Base-by-base conservation (phyloP, 2,329 filamentous ascomycete species). In the Cryphonectria carpinicola region DNA sequence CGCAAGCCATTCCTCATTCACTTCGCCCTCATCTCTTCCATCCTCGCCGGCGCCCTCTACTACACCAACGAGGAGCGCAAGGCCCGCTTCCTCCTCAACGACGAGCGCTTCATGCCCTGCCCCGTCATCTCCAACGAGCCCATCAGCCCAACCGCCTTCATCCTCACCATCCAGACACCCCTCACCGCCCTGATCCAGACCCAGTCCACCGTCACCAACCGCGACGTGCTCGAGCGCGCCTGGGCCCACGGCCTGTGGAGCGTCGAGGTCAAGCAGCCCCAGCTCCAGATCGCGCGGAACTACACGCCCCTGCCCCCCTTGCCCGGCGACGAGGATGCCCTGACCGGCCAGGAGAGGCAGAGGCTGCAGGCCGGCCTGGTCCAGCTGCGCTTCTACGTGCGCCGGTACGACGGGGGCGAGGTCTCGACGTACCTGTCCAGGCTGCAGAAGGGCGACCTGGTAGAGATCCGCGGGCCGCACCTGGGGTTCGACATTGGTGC, bases 191-290 rank as follows among this genome's bases (percentile, higher is more conserved):
- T 52, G 28, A 46, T 65, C 39, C 67, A 58, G 37, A 63, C n/a
- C 28, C 19, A 19, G 5, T 75, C 73, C 1, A 76, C 74, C 0
- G 77, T 35, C 54, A 43, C 25, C 28, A 86, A 73, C 66, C 67
- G 54, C 46, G 41, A 62, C 49, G 67, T 71, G 43, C 68, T 81
- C 70, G 76, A 79, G 5, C 75, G 81, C 14, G 84, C 84, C 35
- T 91, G 89, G 88, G 80, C 81, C 60, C 84, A 88, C 69, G 92
- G 92, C 5, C 86, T 97, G 58, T 97, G 94, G 92, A 94, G 92
- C 73, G 91, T 98, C 46, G 92, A 98, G 83, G 90, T 97, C 78
- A 97, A 97, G 82, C 96, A 98, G 82, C 96, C 96, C 2, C 91
- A 97, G 79, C 82, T 98, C 70, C 95, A 98, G 81, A 97, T 99